Evolutionary conservation across 2,329 filamentous ascomycete genomes (phyloP), one percentile per base, ranked within the genome.

Genomic region (Ceratocystiopsis brevicomis): DNA sequence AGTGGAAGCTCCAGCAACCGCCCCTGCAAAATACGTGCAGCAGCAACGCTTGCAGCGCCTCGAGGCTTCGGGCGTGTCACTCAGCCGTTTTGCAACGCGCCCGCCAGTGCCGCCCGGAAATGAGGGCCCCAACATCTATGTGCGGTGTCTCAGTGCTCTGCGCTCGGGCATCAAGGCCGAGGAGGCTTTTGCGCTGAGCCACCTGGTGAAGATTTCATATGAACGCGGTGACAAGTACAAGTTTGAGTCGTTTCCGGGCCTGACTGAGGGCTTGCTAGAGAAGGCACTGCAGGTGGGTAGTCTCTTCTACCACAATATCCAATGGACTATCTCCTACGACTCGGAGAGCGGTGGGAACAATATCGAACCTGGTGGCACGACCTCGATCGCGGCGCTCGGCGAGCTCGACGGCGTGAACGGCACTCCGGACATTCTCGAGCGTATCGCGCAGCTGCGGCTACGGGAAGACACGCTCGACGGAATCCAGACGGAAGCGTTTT

Each of bases 181-280:
- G 56, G 81, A 95, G 53, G 78, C 84, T n/a, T 96, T 92, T 60
- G 88, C 86, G 0, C 66, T 96, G 12, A 85, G 93, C 53, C 88
- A 96, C 53, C 64, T 96, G 4, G 86, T 96, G 47, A 93, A 94
- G 57, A 95, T 96, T 25, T 95, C 87, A 0, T 90, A 80, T 55
- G 87, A 96, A 59, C 75, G 87, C 38, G 88, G 88, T 39, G 90
- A 96, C 57, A 94, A 94, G 59, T 95, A 93, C 61, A 81, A 84
- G 47, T 95, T 96, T 51, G 86, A 93, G 52, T 82, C 84, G 6
- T 96, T 95, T 52, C 80, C 83, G 1, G 79, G 84, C 11, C 69
- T 98, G 25, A 84, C 85, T 0, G 90, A 96, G 59, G 82, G 83
- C 3, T 69, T 98, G 11, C 76, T 93, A 44, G 81, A 86, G 48